Evolutionary conservation across 768 basidiomycete genomes (phyloP).

Genomic region (Clavulina sp.): DNA sequence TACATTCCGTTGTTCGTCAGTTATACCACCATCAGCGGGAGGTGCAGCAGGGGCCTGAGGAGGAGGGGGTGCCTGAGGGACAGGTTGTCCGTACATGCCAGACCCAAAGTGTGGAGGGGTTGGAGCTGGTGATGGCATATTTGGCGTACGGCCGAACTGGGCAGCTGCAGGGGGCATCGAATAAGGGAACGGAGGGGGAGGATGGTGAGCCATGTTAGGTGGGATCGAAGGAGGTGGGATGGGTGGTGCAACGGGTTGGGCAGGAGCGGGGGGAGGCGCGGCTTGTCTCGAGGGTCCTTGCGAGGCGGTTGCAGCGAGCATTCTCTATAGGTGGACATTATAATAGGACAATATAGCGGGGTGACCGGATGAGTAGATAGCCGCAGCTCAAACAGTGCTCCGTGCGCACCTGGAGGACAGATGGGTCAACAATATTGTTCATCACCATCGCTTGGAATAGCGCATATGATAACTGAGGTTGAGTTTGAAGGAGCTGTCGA

Average conservation of each 20-base stretch:
- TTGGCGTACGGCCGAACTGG: slow-evolving; percentile 6
- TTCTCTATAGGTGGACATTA: slow-evolving; percentile 22
- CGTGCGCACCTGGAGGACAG: slow-evolving; percentile 56
- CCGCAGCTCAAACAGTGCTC: no score
- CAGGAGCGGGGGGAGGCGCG: slow-evolving; percentile 17
- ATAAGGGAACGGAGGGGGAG: slow-evolving; percentile 14
- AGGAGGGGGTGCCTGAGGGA: slow-evolving; percentile 20
- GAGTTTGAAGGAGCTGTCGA: slow-evolving; percentile 49
- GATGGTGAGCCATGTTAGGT: slow-evolving; percentile 10
- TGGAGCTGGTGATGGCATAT: no score
- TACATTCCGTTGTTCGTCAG: neutral
- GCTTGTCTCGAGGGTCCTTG: slow-evolving; percentile 10
- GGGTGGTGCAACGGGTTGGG: slow-evolving; percentile 13
- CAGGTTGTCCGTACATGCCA: slow-evolving; percentile 20
- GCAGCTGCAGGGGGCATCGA: slow-evolving; percentile 14
- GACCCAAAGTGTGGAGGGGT: slow-evolving; percentile 21
- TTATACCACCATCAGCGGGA: neutral
- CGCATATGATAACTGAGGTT: slow-evolving; percentile 92
- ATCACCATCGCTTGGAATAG: slow-evolving; percentile 86
- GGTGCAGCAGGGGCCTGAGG: slow-evolving; percentile 17
- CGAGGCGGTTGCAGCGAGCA: slow-evolving; percentile 26
- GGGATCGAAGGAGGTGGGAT: slow-evolving; percentile 15
- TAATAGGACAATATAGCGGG: neutral
- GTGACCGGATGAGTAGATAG: slow-evolving; percentile 14
- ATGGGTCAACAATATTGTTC: slow-evolving; percentile 83